These are phyloP conservation scores for Metschnikowia shivogae DNA, from an alignment of 805 yeast species.

Conservation along the genomic window DNA sequence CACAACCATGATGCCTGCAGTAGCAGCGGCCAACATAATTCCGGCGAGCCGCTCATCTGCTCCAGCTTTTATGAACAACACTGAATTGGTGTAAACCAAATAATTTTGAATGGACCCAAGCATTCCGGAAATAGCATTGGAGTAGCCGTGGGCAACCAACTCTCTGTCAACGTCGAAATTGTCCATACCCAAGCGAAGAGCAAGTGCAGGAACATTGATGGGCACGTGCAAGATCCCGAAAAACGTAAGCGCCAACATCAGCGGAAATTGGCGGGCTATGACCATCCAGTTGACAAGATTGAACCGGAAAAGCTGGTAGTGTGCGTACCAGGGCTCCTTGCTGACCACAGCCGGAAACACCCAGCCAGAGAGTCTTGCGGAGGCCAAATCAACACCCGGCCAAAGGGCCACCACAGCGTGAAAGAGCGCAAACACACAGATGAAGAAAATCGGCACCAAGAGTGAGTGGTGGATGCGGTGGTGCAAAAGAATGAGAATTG, in stretches of 20 bases:
- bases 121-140: constrained; percentile 80
- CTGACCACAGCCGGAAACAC: constrained; percentile 64
- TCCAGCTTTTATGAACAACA: constrained; percentile 88
- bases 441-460: constrained; percentile 77
- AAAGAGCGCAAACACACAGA: constrained; percentile 61
- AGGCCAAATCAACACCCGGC: constrained; percentile 60
- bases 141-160: constrained; percentile 89
- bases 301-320: constrained; percentile 71
- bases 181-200: constrained; percentile 83
- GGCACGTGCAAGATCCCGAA: constrained; percentile 97
- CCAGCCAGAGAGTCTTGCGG: constrained; percentile 77
- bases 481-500: constrained; percentile 53
- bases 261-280: constrained; percentile 68
- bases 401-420: constrained; percentile 63
- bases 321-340: constrained; percentile 84
- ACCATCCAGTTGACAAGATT: constrained; percentile 69
- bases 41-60: constrained; percentile 91
- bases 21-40: constrained; percentile 77
- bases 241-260: constrained; percentile 93
- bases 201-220: constrained; percentile 94
- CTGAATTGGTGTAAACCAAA: constrained; percentile 89
- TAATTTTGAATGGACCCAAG: constrained; percentile 91
- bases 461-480: constrained; percentile 58
- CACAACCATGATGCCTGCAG: constrained; percentile 72
- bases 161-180: constrained; percentile 89